A percentile compares a stretch with the other conserved stretches of the same genome.
These are phyloP conservation scores for Streptanthus diversifolius DNA, from an alignment of 345 rosid genomes.

Conservation along the genomic window DNA sequence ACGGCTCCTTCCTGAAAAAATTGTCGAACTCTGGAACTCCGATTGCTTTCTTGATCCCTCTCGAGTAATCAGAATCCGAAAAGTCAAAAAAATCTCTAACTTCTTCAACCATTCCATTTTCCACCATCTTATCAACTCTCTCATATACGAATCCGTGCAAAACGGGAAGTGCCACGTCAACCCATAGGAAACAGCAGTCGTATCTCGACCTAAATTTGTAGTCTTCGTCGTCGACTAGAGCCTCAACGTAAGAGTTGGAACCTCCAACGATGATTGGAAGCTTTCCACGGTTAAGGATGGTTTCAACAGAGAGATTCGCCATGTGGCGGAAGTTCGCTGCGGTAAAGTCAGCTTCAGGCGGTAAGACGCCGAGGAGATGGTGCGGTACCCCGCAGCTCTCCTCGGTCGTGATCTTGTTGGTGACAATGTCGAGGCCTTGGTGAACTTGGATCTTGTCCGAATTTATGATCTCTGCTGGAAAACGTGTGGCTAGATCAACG, in stretches of 20 bases:
- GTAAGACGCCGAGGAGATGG: slow-evolving; percentile 53
- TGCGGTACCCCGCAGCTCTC: slow-evolving; percentile 62
- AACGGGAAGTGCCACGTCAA: slow-evolving; percentile 56
- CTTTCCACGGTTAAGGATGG: slow-evolving; percentile 38
- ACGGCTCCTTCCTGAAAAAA: slow-evolving; percentile 44
- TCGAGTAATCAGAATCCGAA: slow-evolving; percentile 38
- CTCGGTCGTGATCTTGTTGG: slow-evolving; percentile 61
- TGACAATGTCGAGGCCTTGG: slow-evolving; percentile 56
- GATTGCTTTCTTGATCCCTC: slow-evolving; percentile 58
- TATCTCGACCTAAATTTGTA: slow-evolving; percentile 43
- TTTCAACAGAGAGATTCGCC: slow-evolving; percentile 46
- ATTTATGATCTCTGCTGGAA: slow-evolving; percentile 64
- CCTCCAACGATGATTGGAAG: slow-evolving; percentile 80
- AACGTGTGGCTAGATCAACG: slow-evolving; percentile 59
- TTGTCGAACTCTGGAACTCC: slow-evolving; percentile 67
- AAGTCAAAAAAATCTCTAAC: slow-evolving; percentile 53
- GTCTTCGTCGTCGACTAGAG: slow-evolving; percentile 46
- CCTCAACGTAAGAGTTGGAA: slow-evolving; percentile 68
- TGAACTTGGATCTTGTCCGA: slow-evolving; percentile 77
- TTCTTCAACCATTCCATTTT: slow-evolving; percentile 61
- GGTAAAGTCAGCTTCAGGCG: slow-evolving; percentile 53
- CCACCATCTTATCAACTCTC: slow-evolving; percentile 66
- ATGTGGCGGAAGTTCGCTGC: slow-evolving; percentile 43
- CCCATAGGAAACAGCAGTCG: slow-evolving; percentile 61
- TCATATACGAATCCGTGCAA: slow-evolving; percentile 43